Evolutionary conservation across 2,329 filamentous ascomycete genomes (phyloP), one percentile per base, ranked within the genome.

Genomic region (Tolypocladium inflatum): DNA sequence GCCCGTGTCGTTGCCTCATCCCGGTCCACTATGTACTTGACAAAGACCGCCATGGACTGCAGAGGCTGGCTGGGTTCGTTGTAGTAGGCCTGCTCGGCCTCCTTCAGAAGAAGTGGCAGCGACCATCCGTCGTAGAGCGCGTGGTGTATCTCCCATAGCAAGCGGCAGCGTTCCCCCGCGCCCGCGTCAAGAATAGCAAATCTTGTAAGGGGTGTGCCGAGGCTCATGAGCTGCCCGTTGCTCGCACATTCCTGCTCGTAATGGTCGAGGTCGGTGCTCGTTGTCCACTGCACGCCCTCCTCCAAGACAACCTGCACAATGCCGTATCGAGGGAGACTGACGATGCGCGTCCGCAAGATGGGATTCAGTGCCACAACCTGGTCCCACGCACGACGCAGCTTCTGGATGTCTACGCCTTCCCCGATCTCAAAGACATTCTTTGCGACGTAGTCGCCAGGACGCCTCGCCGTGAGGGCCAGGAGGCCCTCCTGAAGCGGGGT

Each of bases 51-150:
- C 64, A 77, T 59, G 38, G 59, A 53, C 2, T 56, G 50, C 21
- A 54, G n/a, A 9, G 21, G 19, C n/a, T 50, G 21, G 21, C 38
- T 54, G 26, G 6, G 13, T n/a, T 58, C 56, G 17, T 42, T 54
- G 38, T 55, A 38, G 53, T 67, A 66, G 3, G 58, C 56, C 35
- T 61, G 54, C 9, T 59, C 54, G 1, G 63, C 45, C 2, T 57
- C 37, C 17, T 61, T 57, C 17, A 68, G 48, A 6, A 68, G 55
- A 9, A 78, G 65, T 3, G 73, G 72, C 72, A 78, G 74, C 0
- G 74, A 77, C 77, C 78, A 80, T n/a, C 79, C 79, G 57, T 82
- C 80, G 57, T 81, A 82, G 0, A 81, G 64, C 10, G 74, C 74
- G 60, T 82, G 79, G 48, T 67, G 65, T 17, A 65, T 60, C 10